These are phyloP conservation scores for Candida sp. DNA, from an alignment of 1,139 yeast genomes.

Conservation along the genomic window DNA sequence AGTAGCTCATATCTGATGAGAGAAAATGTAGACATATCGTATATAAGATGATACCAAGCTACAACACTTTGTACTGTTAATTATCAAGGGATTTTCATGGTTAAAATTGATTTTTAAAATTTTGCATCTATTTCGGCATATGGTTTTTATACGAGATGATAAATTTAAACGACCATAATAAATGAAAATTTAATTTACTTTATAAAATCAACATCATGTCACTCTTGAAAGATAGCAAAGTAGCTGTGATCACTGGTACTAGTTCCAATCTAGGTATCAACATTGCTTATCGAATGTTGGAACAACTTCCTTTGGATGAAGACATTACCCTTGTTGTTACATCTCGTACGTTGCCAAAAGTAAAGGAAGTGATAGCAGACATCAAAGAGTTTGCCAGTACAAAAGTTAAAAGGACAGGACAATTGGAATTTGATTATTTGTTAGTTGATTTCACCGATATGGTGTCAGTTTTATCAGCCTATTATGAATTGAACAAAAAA, in stretches of 20 bases:
- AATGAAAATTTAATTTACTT: not conserved
- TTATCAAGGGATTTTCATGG: no score
- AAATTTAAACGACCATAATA: not conserved
- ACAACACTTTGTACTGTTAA: no score
- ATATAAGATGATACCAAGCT: no score
- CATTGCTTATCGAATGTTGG: conserved; percentile 75
- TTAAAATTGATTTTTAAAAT: not conserved
- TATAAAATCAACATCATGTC: conserved; percentile 9
- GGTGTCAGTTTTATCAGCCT: conserved; percentile 79
- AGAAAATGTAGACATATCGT: no score
- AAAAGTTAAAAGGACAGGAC: conserved; percentile 40
- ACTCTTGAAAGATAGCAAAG: conserved; percentile 21
- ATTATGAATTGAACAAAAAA: conserved; percentile 61
- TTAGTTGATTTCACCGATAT: conserved; percentile 87
- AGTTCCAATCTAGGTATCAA: conserved; percentile 80
- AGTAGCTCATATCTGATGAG: no score
- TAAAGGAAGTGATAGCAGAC: conserved; percentile 65
- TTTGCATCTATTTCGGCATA: not conserved
- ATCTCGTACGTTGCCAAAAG: conserved; percentile 83
- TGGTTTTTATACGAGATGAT: not conserved
- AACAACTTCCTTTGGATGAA: conserved; percentile 47
- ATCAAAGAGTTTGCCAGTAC: conserved; percentile 52
- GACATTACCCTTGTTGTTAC: conserved; percentile 80
- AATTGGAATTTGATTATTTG: conserved; percentile 80
- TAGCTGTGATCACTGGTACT: conserved; percentile 45